These are phyloP conservation scores for Solanum hybrid DNA, from an alignment of 305 asterid genomes.

Conservation along the genomic window DNA sequence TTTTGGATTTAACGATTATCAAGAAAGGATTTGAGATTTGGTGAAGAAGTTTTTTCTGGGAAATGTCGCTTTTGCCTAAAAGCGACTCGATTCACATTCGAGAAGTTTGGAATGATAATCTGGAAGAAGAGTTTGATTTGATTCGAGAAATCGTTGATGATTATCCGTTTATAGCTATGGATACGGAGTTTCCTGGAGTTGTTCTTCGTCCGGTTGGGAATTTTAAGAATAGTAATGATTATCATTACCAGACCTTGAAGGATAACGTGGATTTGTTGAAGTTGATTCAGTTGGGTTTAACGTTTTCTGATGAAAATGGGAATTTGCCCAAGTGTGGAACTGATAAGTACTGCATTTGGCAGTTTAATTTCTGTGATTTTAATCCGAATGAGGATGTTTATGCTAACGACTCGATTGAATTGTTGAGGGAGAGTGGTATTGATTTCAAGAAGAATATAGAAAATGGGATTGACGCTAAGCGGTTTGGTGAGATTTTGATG, in stretches of 20 bases:
- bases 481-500: slow-evolving; percentile 77
- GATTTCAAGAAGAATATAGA: slow-evolving; percentile 49
- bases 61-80: slow-evolving; percentile 54
- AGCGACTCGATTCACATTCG: slow-evolving; percentile 54
- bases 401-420: slow-evolving; percentile 56
- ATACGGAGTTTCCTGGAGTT: slow-evolving; percentile 61
- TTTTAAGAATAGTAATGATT: slow-evolving; percentile 46
- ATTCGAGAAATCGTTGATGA: slow-evolving; percentile 52
- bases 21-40: background rate
- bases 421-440: slow-evolving; percentile 64
- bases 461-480: slow-evolving; percentile 50
- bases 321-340: slow-evolving; percentile 67
- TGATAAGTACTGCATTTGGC: slow-evolving; percentile 64
- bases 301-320: slow-evolving; percentile 72
- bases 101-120: slow-evolving; percentile 62
- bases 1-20: slow-evolving; percentile 4
- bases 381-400: slow-evolving; percentile 60
- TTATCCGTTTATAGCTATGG: slow-evolving; percentile 65
- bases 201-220: slow-evolving; percentile 56
- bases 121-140: slow-evolving; percentile 48
- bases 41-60: background rate
- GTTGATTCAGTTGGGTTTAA: slow-evolving; percentile 67
- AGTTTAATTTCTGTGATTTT: slow-evolving; percentile 75
- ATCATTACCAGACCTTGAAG: slow-evolving; percentile 51
- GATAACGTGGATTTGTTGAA: slow-evolving; percentile 59